Conservation (phyloP, 306 rosid genomes). For the Elaeagnus macrophylla region DNA sequence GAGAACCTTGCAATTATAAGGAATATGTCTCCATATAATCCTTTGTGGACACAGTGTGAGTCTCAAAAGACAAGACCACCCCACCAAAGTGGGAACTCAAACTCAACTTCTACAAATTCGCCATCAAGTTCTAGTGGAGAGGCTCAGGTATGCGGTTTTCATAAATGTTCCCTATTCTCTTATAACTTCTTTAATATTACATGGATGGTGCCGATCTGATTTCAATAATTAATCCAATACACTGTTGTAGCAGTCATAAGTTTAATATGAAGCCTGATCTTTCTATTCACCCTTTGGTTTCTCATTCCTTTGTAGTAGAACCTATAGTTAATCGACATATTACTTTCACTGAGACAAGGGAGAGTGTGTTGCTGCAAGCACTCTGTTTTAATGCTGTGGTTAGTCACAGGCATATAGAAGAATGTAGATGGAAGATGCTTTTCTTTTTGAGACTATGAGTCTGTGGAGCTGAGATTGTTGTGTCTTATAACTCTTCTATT, state of each 20-base stretch:
- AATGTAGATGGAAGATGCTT: not conserved
- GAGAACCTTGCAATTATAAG: conserved; percentile 32
- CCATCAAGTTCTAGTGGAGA: conserved; percentile 74
- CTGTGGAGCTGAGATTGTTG: conserved; percentile 9
- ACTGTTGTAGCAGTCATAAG: conserved; percentile 1
- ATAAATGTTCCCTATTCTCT: conserved; percentile 11
- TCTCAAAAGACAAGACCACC: conserved; percentile 54
- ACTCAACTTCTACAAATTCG: conserved; percentile 57
- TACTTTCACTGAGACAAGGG: not conserved
- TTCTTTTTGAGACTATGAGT: not conserved
- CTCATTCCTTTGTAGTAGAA: not conserved
- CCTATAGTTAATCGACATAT: not conserved
- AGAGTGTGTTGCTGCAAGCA: not conserved
- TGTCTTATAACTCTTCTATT: conserved; percentile 2
- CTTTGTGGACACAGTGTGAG: conserved; percentile 28
- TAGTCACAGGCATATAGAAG: not conserved
- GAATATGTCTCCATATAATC: conserved; percentile 25
- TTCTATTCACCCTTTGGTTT: not conserved
- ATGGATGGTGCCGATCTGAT: not conserved
- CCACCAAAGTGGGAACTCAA: conserved; percentile 55
- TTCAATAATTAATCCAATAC: conserved; percentile 13
- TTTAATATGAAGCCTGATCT: not conserved
- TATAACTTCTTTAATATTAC: conserved; percentile 1
- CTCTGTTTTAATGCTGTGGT: not conserved
- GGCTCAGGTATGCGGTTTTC: conserved; percentile 45